These are phyloP conservation scores for Protomyces inouyei DNA, from an alignment of 1,139 yeast genomes.

Conservation along the genomic window DNA sequence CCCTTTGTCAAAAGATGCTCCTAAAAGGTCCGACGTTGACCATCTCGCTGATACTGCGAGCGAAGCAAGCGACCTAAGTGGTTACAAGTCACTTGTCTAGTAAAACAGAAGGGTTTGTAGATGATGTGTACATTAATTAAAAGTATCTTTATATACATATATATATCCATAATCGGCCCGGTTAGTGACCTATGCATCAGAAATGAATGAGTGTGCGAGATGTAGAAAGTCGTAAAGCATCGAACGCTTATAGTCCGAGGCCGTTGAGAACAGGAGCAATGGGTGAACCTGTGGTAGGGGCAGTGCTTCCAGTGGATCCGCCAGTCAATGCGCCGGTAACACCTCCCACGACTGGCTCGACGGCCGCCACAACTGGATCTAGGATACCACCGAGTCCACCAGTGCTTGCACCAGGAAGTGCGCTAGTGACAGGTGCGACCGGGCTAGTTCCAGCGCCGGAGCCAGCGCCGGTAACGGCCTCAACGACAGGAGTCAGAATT, in stretches of 20 bases:
- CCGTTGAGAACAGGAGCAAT: too few species aligned
- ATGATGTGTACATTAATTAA: neutral
- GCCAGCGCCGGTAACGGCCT: neutral
- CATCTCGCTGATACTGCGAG: neutral
- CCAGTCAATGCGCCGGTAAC: too few species aligned
- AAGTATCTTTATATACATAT: neutral
- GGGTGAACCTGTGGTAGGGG: too few species aligned
- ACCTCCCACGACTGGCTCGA: too few species aligned
- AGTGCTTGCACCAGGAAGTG: neutral
- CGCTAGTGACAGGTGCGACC: neutral
- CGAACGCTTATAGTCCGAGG: too few species aligned
- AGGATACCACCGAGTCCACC: neutral
- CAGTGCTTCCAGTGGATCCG: too few species aligned
- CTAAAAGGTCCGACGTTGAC: neutral
- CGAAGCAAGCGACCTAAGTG: neutral
- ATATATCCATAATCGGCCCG: too few species aligned
- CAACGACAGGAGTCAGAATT: too few species aligned
- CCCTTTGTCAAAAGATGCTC: too few species aligned
- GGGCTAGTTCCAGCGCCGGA: neutral
- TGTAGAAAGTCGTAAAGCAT: too few species aligned
- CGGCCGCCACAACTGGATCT: neutral
- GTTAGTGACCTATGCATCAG: too few species aligned
- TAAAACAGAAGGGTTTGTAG: neutral
- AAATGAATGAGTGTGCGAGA: too few species aligned
- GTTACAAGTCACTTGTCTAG: conserved; percentile 1